Percentiles rank a stretch among this genome's conserved stretches.
Conservation (phyloP, 306 rosid species). For the Sindora glabra region DNA sequence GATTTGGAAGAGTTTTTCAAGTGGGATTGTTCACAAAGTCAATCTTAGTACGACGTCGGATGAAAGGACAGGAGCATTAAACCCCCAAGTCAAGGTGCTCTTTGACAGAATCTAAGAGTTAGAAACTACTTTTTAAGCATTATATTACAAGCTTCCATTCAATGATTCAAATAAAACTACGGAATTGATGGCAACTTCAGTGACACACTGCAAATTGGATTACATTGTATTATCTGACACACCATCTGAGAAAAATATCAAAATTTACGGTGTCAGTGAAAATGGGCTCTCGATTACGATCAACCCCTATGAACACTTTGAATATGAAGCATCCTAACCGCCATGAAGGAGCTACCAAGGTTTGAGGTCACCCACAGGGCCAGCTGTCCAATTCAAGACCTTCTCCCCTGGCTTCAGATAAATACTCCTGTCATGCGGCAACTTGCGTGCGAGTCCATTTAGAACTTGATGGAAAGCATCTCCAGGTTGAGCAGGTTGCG, state of each 20-base stretch:
- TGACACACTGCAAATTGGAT: slow-evolving; percentile 10
- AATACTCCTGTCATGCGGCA: slow-evolving; percentile 57
- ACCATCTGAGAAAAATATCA: slow-evolving; percentile 8
- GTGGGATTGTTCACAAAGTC: too few species aligned
- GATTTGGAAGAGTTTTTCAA: too few species aligned
- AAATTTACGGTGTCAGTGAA: slow-evolving; percentile 34
- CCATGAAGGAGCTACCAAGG: slow-evolving; percentile 57
- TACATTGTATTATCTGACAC: slow-evolving; percentile 16
- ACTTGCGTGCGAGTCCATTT: slow-evolving; percentile 82
- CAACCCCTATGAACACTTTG: slow-evolving; percentile 27
- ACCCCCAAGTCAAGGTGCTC: too few species aligned
- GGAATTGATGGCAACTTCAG: too few species aligned
- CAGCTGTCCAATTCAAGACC: slow-evolving; percentile 86
- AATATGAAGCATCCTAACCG: slow-evolving; percentile 15
- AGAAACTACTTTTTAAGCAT: too few species aligned
- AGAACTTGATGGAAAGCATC: slow-evolving; percentile 93
- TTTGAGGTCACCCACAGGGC: slow-evolving; percentile 82
- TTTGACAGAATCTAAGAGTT: too few species aligned
- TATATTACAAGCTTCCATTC: too few species aligned
- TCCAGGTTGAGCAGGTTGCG: slow-evolving; percentile 83
- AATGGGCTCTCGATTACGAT: slow-evolving; percentile 22
- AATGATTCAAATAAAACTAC: too few species aligned
- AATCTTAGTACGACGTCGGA: too few species aligned
- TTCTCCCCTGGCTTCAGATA: slow-evolving; percentile 61
- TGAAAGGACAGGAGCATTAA: too few species aligned